Percentiles rank a stretch among this genome's conserved stretches.
Evolutionary conservation across 129 eudicot species (phyloP).

Genomic region (Centrapalus pauciflorus): DNA sequence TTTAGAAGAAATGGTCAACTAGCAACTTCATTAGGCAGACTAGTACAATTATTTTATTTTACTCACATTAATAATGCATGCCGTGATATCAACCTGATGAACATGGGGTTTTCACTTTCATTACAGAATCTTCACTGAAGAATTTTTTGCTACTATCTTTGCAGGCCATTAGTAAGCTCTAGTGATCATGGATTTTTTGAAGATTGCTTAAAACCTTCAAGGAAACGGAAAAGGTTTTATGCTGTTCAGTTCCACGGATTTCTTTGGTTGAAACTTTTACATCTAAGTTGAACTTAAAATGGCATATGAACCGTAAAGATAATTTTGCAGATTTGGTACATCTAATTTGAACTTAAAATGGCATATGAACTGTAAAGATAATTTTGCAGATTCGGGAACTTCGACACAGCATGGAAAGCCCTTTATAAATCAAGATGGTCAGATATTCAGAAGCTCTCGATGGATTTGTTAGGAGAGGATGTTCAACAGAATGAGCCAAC

Average conservation of each 20-base stretch:
- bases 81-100: not conserved
- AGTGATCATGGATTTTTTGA: constrained; percentile 7
- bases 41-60: not conserved
- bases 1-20: not conserved
- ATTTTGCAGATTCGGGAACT: constrained; percentile 48
- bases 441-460: constrained; percentile 6
- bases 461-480: constrained; percentile 9
- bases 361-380: not conserved
- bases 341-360: constrained; percentile 1
- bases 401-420: constrained; percentile 51
- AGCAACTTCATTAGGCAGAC: not conserved
- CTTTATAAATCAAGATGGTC: constrained; percentile 55
- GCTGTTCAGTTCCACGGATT: not conserved
- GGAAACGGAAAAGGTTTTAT: constrained; percentile 49
- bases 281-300: not conserved
- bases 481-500: constrained; percentile 18
- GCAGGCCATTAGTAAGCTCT: constrained; percentile 28
- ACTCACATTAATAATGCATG: not conserved
- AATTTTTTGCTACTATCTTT: constrained; percentile 6
- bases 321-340: constrained; percentile 44
- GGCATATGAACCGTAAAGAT: not conserved
- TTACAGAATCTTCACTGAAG: not conserved
- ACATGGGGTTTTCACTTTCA: not conserved
- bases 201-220: constrained; percentile 14
- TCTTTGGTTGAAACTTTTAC: not conserved